Percentiles rank a stretch among this genome's conserved stretches.
Evolutionary conservation across 331 rosid genomes (phyloP).

Genomic region (Arachis monticola): DNA sequence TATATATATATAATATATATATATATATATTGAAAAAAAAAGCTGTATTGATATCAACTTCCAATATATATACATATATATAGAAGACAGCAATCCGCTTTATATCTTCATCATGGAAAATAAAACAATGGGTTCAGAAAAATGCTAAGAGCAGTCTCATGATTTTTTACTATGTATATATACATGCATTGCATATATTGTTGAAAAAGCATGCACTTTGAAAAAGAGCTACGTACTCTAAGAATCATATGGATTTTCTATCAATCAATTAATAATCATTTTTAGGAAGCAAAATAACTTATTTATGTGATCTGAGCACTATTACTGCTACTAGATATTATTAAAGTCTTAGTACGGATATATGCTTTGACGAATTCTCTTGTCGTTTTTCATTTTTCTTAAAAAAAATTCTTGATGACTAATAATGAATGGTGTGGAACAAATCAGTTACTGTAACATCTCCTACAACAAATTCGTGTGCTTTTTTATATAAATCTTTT

Average conservation of each 20-base stretch:
- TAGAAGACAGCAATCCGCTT: constrained; percentile 15
- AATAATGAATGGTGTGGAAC: neutral
- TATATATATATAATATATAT: no score
- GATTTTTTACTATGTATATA: neutral
- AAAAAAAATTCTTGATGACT: neutral
- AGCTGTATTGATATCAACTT: neutral
- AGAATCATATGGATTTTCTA: constrained; percentile 12
- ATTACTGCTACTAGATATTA: neutral
- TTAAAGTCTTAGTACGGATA: neutral
- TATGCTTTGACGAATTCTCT: neutral
- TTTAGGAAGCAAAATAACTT: constrained; percentile 5
- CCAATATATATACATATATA: neutral
- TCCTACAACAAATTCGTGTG: neutral
- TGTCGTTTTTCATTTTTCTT: no score
- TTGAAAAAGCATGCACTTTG: neutral
- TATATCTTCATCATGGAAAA: constrained; percentile 4
- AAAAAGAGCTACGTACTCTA: neutral
- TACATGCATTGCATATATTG: neutral
- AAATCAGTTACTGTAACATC: neutral
- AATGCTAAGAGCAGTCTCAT: constrained; percentile 18
- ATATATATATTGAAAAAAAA: no score
- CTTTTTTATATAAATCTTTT: neutral
- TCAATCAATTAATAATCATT: neutral
- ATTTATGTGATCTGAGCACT: neutral
- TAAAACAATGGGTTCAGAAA: constrained; percentile 25